Conservation (phyloP, 1,139 yeast genomes). For the Magnusiomyces paraingens region DNA sequence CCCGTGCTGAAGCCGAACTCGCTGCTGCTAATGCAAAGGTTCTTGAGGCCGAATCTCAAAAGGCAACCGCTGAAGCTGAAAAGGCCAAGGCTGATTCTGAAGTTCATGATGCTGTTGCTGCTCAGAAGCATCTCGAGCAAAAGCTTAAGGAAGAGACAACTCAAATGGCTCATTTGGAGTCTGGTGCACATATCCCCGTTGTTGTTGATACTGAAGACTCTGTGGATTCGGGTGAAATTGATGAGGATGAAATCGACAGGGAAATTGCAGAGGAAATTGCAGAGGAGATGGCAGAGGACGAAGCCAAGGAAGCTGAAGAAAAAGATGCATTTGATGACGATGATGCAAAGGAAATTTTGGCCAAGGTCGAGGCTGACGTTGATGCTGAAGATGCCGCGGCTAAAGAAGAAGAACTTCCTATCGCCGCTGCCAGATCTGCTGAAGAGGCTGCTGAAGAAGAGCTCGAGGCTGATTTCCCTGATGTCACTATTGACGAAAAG, state of each 20-base stretch:
- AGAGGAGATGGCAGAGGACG: slow-evolving; percentile 1
- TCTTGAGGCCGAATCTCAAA: slow-evolving; percentile 16
- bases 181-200: background rate
- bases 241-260: background rate
- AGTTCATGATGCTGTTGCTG: slow-evolving; percentile 8
- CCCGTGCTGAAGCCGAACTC: slow-evolving; percentile 20
- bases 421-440: background rate
- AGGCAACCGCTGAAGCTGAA: slow-evolving; percentile 16
- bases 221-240: background rate
- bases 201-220: background rate
- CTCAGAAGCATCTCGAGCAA: slow-evolving; percentile 4
- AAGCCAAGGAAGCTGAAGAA: slow-evolving; percentile 10
- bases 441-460: slow-evolving; percentile 4
- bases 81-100: slow-evolving; percentile 16
- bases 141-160: slow-evolving; percentile 2
- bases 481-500: slow-evolving; percentile 24
- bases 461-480: slow-evolving; percentile 9
- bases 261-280: background rate
- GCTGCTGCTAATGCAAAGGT: slow-evolving; percentile 22
- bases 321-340: slow-evolving; percentile 8
- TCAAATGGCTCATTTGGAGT: background rate
- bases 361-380: slow-evolving; percentile 11
- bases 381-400: slow-evolving; percentile 7
- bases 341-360: slow-evolving; percentile 9
- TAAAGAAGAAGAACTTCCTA: background rate